Base-by-base conservation (phyloP, 768 basidiomycete species). In the Xanthoconium purpureum region DNA sequence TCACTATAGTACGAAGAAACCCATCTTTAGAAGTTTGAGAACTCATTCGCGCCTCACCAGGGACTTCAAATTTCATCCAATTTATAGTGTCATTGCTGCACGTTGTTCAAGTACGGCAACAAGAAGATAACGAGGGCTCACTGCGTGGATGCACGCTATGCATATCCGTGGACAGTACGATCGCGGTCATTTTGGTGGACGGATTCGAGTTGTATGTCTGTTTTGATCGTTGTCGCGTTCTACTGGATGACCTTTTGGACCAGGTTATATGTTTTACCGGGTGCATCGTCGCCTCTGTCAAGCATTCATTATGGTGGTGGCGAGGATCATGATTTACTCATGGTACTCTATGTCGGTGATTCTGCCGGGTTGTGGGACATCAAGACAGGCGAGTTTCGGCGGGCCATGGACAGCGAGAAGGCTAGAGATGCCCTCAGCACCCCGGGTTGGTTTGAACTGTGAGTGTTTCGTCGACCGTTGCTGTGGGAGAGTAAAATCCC, bases 311-410 rank as follows among this genome's bases (percentile, higher is more conserved):
- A 91, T 9, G 78, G 83, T 12, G 84, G 80, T 15, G 70, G 71
- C 32, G 66, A 66, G 43, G 69, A 67, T 15, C 67, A 67, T n/a
- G 80, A 87, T 52, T 86, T 91, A 55, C 69, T 97, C 30, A 66
- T 97, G 50, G 73, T 95, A 6, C 71, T 88, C 2, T 98, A 98
- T 69, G 76, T 76, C 4, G 85, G 90, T 57, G 84, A 82, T 3
- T 82, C 86, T 52, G 91, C 89, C 1, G 78, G 97, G 40, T 72
- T 95, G 3, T 99, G 97, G 94, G 91, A 98, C 63, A 75, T 87
- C 15, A 82, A 84, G 58, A 88, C 86, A 0, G 80, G 81, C 54
- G 94, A 97, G 63, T 88, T 98, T 62, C 82, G 92, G 79, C 75
- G 96, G 47, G 90, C 93, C 0, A 91, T 91, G 81, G 79, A 79